Conservation (phyloP, 2,329 filamentous ascomycete genomes). For the Sarocladiaceae sp. region DNA sequence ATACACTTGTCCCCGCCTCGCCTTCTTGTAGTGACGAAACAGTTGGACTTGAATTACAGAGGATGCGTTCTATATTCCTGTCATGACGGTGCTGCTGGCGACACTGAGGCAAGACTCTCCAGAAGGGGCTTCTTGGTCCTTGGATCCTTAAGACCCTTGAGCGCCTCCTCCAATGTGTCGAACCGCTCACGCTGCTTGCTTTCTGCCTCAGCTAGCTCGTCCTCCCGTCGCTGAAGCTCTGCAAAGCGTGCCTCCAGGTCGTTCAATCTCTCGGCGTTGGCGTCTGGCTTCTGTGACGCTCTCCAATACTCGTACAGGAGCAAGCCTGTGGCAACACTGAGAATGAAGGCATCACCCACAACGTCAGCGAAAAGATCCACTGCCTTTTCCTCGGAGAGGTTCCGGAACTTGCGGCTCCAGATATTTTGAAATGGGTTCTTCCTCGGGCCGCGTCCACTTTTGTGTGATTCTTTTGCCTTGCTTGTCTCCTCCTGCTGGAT, state of each 20-base stretch:
- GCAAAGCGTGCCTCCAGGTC: conserved; percentile 43
- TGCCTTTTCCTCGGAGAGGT: conserved; percentile 58
- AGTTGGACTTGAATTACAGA: too few species aligned
- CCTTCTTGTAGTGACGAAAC: too few species aligned
- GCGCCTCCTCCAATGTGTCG: conserved; percentile 45
- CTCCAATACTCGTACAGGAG: conserved; percentile 58
- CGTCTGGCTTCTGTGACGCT: conserved; percentile 53
- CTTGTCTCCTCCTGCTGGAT: conserved; percentile 43
- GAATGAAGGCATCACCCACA: conserved; percentile 56
- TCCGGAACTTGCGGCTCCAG: conserved; percentile 56
- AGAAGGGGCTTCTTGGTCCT: conserved; percentile 51
- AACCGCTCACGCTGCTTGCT: conserved; percentile 42
- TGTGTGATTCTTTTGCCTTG: conserved; percentile 35
- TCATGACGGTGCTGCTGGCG: conserved; percentile 14
- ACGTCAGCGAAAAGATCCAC: conserved; percentile 63
- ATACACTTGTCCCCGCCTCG: too few species aligned
- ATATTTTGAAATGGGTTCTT: conserved; percentile 41
- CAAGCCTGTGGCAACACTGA: conserved; percentile 49
- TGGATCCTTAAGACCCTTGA: conserved; percentile 45
- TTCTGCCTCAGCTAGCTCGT: conserved; percentile 40
- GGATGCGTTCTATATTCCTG: too few species aligned
- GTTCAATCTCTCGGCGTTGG: conserved; percentile 46
- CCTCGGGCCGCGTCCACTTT: conserved; percentile 34
- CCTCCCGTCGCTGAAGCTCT: conserved; percentile 41
- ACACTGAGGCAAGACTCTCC: not conserved